Conservation (phyloP, 2,329 filamentous ascomycete species). For the Ceratocystis alfenasii region DNA sequence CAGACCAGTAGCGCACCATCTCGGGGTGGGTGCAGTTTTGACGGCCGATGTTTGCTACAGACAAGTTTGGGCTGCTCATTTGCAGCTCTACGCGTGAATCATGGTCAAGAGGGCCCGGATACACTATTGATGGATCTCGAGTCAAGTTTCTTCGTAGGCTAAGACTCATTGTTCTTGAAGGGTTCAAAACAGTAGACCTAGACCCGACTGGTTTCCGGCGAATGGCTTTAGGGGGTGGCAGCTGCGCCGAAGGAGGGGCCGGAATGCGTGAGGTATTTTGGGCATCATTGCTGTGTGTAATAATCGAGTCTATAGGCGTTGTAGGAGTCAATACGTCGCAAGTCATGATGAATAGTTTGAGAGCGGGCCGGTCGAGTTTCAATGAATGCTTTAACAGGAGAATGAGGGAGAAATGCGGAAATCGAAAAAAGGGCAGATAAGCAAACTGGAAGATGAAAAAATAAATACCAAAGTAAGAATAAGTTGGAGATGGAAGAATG, state of each 20-base stretch:
- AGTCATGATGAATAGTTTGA: neutral
- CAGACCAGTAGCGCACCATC: slow-evolving; percentile 17
- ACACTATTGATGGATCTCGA: slow-evolving; percentile 10
- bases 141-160: slow-evolving; percentile 3
- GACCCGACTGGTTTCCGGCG: slow-evolving; percentile 1
- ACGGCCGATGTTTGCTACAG: slow-evolving; percentile 3
- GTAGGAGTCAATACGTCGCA: slow-evolving; percentile 1
- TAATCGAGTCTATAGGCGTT: slow-evolving; percentile 1
- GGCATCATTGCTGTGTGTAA: neutral
- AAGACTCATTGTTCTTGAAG: neutral
- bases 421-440: neutral
- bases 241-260: neutral
- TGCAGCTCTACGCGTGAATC: neutral
- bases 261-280: neutral
- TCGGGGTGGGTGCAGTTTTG: slow-evolving; percentile 3
- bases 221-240: neutral
- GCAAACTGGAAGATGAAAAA: slow-evolving; percentile 8
- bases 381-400: neutral
- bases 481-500: neutral
- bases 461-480: slow-evolving; percentile 10
- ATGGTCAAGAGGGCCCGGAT: slow-evolving; percentile 9
- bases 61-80: neutral
- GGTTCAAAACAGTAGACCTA: neutral
- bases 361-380: neutral
- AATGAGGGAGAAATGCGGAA: neutral